Evolutionary conservation across 2,329 filamentous ascomycete genomes (phyloP).

Genomic region (Monosporascus sp.): DNA sequence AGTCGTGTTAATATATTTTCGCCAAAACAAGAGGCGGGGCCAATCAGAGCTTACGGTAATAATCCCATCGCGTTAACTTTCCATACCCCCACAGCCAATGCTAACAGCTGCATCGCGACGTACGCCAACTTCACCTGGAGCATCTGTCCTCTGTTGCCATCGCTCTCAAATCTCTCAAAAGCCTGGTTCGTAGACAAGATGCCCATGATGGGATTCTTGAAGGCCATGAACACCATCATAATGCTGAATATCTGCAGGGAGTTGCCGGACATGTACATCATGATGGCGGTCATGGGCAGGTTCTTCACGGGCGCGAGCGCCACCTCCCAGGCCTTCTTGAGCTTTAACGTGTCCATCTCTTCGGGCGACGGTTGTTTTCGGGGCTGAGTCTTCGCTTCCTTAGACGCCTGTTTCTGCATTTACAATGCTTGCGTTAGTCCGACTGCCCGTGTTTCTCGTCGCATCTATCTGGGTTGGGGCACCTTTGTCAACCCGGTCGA

Average conservation of each 20-base stretch:
- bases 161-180: slow-evolving; percentile 88
- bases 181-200: slow-evolving; percentile 76
- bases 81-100: slow-evolving; percentile 84
- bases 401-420: slow-evolving; percentile 44
- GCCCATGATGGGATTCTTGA: slow-evolving; percentile 90
- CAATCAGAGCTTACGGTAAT: slow-evolving; percentile 57
- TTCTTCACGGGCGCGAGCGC: slow-evolving; percentile 89
- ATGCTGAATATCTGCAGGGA: slow-evolving; percentile 98
- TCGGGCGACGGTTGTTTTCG: slow-evolving; percentile 67
- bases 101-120: slow-evolving; percentile 77
- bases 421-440: slow-evolving; percentile 2
- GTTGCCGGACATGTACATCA: slow-evolving; percentile 99
- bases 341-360: slow-evolving; percentile 91
- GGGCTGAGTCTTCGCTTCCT: slow-evolving; percentile 42
- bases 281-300: slow-evolving; percentile 96
- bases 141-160: slow-evolving; percentile 67
- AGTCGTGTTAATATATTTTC: slow-evolving; percentile 21
- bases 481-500: slow-evolving; percentile 52
- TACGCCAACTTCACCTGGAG: slow-evolving; percentile 83
- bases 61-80: slow-evolving; percentile 96
- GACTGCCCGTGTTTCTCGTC: background rate
- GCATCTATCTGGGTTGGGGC: slow-evolving; percentile 8
- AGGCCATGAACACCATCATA: slow-evolving; percentile 99
- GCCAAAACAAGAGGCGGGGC: background rate
- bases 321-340: slow-evolving; percentile 99